phyloP scores from a whole-genome alignment of 371 early-diverging fungal species.

The Lichtheimia ornata region DNA sequence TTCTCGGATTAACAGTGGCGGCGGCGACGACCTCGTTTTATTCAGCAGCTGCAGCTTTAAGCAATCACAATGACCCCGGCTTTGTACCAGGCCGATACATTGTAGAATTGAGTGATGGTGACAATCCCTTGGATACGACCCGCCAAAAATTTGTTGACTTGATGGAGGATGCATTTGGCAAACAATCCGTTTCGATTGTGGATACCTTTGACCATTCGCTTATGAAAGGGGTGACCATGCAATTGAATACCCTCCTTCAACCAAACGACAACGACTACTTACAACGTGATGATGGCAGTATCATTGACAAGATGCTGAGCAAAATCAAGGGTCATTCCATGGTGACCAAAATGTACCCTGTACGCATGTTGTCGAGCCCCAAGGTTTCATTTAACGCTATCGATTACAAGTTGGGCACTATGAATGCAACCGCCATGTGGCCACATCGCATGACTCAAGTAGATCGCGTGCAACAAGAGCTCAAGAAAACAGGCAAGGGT shows the following conservation, averaged over 20 bases:
- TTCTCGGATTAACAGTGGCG: too few relatives aligned
- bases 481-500: constrained; percentile 61
- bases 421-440: not conserved
- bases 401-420: constrained; percentile 5
- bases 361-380: constrained; percentile 27
- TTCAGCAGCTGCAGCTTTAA: constrained; percentile 19
- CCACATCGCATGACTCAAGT: constrained; percentile 46
- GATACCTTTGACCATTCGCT: constrained; percentile 30
- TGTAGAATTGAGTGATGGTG: constrained; percentile 23
- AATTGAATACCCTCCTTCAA: constrained; percentile 14
- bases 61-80: not conserved
- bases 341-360: constrained; percentile 32
- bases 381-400: not conserved
- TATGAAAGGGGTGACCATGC: constrained; percentile 36
- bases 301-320: constrained; percentile 17
- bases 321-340: constrained; percentile 20
- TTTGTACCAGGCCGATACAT: constrained; percentile 39
- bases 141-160: constrained; percentile 18
- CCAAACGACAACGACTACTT: not conserved
- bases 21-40: too few relatives aligned
- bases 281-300: not conserved
- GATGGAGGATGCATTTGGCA: constrained; percentile 18
- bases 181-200: constrained; percentile 23
- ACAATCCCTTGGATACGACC: not conserved
- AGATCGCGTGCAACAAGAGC: constrained; percentile 35